Base-by-base conservation (phyloP, 371 early-diverging fungal genomes). In the Lichtheimia ornata region DNA sequence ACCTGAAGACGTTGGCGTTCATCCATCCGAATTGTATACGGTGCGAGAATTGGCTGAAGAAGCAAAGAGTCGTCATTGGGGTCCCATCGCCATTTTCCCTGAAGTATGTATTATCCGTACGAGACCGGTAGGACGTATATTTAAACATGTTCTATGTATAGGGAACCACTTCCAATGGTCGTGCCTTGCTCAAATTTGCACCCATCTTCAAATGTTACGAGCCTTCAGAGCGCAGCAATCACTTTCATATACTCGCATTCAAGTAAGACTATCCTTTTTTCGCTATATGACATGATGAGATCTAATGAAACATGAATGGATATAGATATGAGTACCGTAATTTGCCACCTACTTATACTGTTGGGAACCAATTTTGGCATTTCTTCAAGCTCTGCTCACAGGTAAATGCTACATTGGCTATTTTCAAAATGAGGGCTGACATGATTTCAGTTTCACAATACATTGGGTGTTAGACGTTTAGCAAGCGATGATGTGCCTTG, bases 101-200 rank as follows among this genome's bases (percentile, higher is more conserved):
- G 96, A 94, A 68, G 88, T 82, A 79, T 43, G 27, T 56, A 4
- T 47, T 9, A 35, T 35, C 11, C 11, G 2, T 35, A 6, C 35
- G 9, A 0, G 35, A 35, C 5, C 9, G 9, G 35, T 11, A 11
- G 5, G 35, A 0, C 9, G 35, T 11, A 35, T 35, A 9, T 11
- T 9, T 2, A 35, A 2, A 35, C 9, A 9, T 35, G 35, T 35
- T 5, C 2, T 9, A 25, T 24, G 15, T 7, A 15, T 54, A 87
- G 84, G 94, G 89, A 20, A 93, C 96, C 0, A 95, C 96, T 1
- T 88, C 92, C 43, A 96, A 96, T 74, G 92, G 93, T 40, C 82
- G 92, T 7, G 95, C 94, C 0, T 70, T 96, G 45, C 76, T 95
- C 14, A 86, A 88, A 62, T 85, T 93, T 58, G 66, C 84, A 15